Base-by-base conservation (phyloP, 148 eudicot species). In the Pharnaceum exiguum region DNA sequence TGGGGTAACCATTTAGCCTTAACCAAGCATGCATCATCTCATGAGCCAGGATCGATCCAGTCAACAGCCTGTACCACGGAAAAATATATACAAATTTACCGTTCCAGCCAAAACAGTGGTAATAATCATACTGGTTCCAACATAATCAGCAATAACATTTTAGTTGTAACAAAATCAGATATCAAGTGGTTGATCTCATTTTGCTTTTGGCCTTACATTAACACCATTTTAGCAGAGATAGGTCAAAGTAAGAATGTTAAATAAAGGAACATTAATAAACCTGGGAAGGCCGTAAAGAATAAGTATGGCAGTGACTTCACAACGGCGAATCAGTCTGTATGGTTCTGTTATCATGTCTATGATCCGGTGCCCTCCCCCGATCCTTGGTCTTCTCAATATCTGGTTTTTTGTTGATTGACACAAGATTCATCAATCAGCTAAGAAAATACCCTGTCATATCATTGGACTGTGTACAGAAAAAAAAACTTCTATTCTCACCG, bases 1-100 rank as follows among this genome's bases (percentile, higher is more conserved):
- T 83, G 6, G 79, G 80, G 63, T 71, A 93, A 46, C 96, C 99
- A 48, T 84, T 86, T 12, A 94, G 99, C 57, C 96, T 71, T 39
- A 94, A 59, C 99, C 99, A 94, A 16, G 96, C 99, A 65, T 94
- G 96, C 99, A 94, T 94, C 99, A 94, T 83, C 66, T 94, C 99
- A 38, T 89, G 96, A 57, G 99, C 96, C 43, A 94, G 72, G 78
- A 94, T 89, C 39, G 99, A 83, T 11, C 99, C 99, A n/a, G 96
- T 89, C 78, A 93, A 72, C 68, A 93, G 68, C 83, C 97, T 90
- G 74, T 27, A 28, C 15, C 42, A 44, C n/a, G 16, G 24, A 5
- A 23, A 35, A 39, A 50, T 29, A 24, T 35, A 24, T 31, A n/a
- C n/a, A n/a, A n/a, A n/a, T n/a, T n/a, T n/a, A n/a, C n/a, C n/a